A percentile compares a stretch with the other conserved stretches of the same genome.
Conservation (phyloP, 2,329 filamentous ascomycete species). For the Aspergillus eucalypticola region DNA sequence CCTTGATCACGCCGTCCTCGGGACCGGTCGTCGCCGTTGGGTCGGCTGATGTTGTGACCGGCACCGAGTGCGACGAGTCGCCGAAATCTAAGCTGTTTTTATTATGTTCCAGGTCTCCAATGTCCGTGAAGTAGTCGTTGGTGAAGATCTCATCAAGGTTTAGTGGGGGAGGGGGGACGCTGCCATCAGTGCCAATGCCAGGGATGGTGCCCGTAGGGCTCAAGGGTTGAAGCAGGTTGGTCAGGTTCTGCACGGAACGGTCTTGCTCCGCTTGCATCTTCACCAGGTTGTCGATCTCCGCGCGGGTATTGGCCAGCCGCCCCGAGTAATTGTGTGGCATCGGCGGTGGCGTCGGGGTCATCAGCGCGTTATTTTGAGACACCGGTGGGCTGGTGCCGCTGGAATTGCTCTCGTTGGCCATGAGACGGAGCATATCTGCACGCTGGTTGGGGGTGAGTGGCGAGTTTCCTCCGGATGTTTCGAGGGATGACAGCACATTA, state of each 20-base stretch:
- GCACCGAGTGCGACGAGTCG: conserved; percentile 20
- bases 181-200: conserved; percentile 55
- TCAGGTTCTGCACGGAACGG: conserved; percentile 72
- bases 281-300: conserved; percentile 76
- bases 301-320: conserved; percentile 64
- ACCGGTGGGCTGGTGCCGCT: conserved; percentile 40
- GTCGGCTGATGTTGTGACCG: conserved; percentile 22
- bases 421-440: conserved; percentile 51
- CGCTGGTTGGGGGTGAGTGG: conserved; percentile 48
- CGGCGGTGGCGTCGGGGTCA: conserved; percentile 56
- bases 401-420: conserved; percentile 49
- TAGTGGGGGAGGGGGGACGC: conserved; percentile 47
- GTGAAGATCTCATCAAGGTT: conserved; percentile 62
- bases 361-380: conserved; percentile 57
- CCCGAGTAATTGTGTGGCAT: conserved; percentile 52
- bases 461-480: conserved; percentile 44
- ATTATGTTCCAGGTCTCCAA: conserved; percentile 35
- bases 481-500: conserved; percentile 47
- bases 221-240: conserved; percentile 72
- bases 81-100: conserved; percentile 28
- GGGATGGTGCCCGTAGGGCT: conserved; percentile 79
- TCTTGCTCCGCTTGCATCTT: conserved; percentile 78
- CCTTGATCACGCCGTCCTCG: conserved; percentile 27
- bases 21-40: conserved; percentile 19
- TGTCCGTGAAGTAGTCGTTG: conserved; percentile 56